Evolutionary conservation across 2,329 filamentous ascomycete genomes (phyloP).

Genomic region (Fusarium pseudoanthophilum): DNA sequence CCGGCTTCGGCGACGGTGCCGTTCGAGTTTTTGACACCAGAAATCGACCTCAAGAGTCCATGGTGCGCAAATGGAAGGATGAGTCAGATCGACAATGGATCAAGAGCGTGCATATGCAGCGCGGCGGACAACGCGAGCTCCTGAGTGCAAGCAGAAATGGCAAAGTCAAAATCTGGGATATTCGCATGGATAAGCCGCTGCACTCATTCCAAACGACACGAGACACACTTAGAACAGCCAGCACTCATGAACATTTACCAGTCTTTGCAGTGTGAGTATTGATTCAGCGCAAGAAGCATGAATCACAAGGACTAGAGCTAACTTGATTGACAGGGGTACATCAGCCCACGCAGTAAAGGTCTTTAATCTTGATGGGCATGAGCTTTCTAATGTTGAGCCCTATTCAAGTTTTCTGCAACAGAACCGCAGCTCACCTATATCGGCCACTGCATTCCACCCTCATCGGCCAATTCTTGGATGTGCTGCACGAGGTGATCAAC

Average conservation of each 20-base stretch:
- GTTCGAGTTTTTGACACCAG: slow-evolving; percentile 95
- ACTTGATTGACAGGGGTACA: slow-evolving; percentile 73
- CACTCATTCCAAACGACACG: slow-evolving; percentile 79
- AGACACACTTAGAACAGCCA: slow-evolving; percentile 83
- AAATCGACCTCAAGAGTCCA: slow-evolving; percentile 82
- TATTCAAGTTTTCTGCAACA: slow-evolving; percentile 89
- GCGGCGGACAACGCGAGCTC: slow-evolving; percentile 90
- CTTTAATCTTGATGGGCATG: slow-evolving; percentile 85
- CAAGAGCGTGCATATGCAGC: slow-evolving; percentile 95
- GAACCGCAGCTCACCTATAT: slow-evolving; percentile 83
- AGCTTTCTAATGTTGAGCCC: slow-evolving; percentile 86
- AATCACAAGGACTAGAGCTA: slow-evolving; percentile 37
- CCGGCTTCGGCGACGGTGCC: slow-evolving; percentile 94
- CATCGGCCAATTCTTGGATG: slow-evolving; percentile 92
- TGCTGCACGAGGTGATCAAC: slow-evolving; percentile 85
- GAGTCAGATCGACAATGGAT: slow-evolving; percentile 89
- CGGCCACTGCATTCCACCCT: slow-evolving; percentile 92
- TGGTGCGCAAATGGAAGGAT: slow-evolving; percentile 97
- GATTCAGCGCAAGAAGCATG: not conserved
- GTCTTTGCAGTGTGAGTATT: slow-evolving; percentile 88
- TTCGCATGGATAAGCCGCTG: slow-evolving; percentile 83
- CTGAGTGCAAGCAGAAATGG: slow-evolving; percentile 91
- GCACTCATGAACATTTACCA: slow-evolving; percentile 94
- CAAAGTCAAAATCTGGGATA: slow-evolving; percentile 95
- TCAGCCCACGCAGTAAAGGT: slow-evolving; percentile 89